Evolutionary conservation across 257 asterid genomes (phyloP).

Genomic region (Solanum chilense): DNA sequence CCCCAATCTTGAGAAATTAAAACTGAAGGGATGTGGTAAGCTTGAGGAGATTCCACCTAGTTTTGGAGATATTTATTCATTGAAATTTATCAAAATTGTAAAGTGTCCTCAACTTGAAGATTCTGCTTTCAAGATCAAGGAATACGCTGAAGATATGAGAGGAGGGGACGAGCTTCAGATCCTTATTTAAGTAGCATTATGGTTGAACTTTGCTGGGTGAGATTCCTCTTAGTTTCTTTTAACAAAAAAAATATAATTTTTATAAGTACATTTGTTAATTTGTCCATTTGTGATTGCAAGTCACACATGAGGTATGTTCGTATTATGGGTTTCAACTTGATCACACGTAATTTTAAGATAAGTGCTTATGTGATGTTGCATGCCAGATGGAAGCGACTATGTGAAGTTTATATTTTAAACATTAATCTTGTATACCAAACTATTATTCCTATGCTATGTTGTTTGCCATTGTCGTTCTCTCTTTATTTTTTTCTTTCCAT

Average conservation of each 20-base stretch:
- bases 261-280: not conserved
- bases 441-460: too few species aligned
- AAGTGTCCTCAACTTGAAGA: not conserved
- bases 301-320: too few species aligned
- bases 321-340: too few species aligned
- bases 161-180: not conserved
- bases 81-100: not conserved
- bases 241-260: too few species aligned
- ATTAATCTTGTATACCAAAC: too few species aligned
- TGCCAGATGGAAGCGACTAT: too few species aligned
- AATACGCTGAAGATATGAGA: not conserved
- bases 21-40: fast-evolving
- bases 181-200: not conserved
- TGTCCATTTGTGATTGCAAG: too few species aligned
- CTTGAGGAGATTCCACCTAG: not conserved
- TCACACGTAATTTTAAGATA: too few species aligned
- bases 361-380: too few species aligned
- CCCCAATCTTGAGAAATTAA: not conserved
- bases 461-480: not conserved
- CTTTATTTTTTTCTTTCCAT: not conserved
- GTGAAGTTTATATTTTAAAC: too few species aligned
- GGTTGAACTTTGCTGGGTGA: not conserved
- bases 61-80: not conserved
- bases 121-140: fast-evolving
- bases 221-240: not conserved